Conservation (phyloP, 1,139 yeast species). For the Blastobotrys indianensis region DNA sequence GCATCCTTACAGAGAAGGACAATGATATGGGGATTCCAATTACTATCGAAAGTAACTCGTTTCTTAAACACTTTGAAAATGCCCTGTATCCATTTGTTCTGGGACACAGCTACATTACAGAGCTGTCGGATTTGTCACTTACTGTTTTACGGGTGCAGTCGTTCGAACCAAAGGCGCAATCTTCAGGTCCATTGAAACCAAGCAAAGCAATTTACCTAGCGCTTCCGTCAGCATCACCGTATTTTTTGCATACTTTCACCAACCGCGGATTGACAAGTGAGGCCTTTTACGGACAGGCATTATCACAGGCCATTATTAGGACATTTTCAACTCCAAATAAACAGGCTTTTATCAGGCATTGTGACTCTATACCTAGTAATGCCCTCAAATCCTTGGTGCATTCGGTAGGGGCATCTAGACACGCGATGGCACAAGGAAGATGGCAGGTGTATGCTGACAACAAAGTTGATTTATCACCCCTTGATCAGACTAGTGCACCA, state of each 20-base stretch:
- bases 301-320: constrained; percentile 54
- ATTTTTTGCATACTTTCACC: constrained; percentile 48
- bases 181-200: constrained; percentile 40
- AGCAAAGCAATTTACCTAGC: constrained; percentile 60
- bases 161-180: constrained; percentile 42
- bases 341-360: constrained; percentile 30
- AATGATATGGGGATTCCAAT: constrained; percentile 36
- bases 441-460: constrained; percentile 28
- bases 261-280: constrained; percentile 33
- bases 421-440: constrained; percentile 24
- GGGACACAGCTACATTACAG: constrained; percentile 57
- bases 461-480: constrained; percentile 25
- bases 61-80: constrained; percentile 44
- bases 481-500: constrained; percentile 13
- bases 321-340: constrained; percentile 40
- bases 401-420: constrained; percentile 50
- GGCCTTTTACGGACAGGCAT: constrained; percentile 45
- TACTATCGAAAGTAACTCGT: constrained; percentile 36
- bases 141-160: constrained; percentile 60
- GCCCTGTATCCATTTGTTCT: constrained; percentile 39
- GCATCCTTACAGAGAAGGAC: constrained; percentile 52
- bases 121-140: constrained; percentile 58
- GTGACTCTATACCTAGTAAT: constrained; percentile 44
- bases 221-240: constrained; percentile 61
- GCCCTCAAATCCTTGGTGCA: constrained; percentile 52